phyloP scores from a whole-genome alignment of 2,329 filamentous ascomycete species.

The Didymella arachidicola region DNA sequence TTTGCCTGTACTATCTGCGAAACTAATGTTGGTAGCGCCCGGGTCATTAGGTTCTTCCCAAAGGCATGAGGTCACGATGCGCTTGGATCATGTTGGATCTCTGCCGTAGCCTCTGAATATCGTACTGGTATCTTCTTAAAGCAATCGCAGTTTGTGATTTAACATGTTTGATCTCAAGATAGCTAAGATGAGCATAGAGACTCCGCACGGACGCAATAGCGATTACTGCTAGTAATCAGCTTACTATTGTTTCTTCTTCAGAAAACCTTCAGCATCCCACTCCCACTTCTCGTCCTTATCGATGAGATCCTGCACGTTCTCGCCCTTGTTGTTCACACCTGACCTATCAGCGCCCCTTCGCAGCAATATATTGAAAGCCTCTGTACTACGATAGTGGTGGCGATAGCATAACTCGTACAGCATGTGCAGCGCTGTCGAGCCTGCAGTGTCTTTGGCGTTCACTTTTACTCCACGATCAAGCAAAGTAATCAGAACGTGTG shows the following conservation, averaged over 20 bases:
- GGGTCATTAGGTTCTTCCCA: no score
- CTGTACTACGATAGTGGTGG: background rate
- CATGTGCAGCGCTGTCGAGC: background rate
- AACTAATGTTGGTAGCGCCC: no score
- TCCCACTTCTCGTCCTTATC: background rate
- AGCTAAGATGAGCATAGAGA: no score
- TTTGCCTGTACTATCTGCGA: no score
- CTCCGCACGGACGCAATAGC: no score
- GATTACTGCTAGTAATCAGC: background rate
- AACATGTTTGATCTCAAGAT: no score
- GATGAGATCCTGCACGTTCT: background rate
- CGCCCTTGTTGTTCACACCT: background rate
- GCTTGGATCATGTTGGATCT: no score
- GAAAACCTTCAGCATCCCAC: background rate
- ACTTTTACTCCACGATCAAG: background rate
- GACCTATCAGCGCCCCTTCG: background rate
- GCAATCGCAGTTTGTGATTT: no score
- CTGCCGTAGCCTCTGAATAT: no score
- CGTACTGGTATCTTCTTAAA: no score
- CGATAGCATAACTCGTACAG: background rate
- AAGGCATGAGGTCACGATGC: no score
- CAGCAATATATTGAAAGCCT: background rate
- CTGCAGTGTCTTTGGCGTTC: background rate
- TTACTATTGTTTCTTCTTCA: background rate
- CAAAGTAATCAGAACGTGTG: background rate